Evolutionary conservation across 2,329 filamentous ascomycete species (phyloP).

Genomic region (Colletotrichum sp.): DNA sequence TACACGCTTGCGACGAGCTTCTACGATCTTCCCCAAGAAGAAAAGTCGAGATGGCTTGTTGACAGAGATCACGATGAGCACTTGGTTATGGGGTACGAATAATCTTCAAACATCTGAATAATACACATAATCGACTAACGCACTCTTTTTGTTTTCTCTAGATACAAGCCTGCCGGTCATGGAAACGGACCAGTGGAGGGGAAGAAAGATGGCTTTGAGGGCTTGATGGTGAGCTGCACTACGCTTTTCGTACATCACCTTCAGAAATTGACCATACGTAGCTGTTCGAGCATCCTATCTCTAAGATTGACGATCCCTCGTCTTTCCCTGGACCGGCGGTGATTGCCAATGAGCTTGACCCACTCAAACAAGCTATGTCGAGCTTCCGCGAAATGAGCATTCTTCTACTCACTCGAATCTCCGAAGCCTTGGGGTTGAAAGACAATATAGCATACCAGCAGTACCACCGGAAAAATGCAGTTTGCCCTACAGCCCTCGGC

Average conservation of each 20-base stretch:
- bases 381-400: neutral
- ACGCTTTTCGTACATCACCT: accelerated
- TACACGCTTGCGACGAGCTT: neutral
- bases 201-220: constrained; percentile 1
- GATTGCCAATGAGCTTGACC: neutral
- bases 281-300: constrained; percentile 4
- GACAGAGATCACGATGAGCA: constrained; percentile 6
- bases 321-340: neutral
- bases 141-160: neutral
- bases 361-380: neutral
- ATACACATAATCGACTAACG: neutral
- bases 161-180: constrained; percentile 2
- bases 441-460: neutral
- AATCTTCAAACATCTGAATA: accelerated
- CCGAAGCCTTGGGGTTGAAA: neutral
- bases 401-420: neutral
- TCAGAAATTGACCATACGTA: neutral
- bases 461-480: neutral
- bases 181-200: constrained; percentile 1
- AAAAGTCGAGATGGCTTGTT: neutral
- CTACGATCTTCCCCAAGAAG: neutral
- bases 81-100: neutral
- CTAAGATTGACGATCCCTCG: neutral
- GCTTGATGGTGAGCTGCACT: neutral
- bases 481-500: neutral